Evolutionary conservation across 352 stramenopile species (phyloP).

Genomic region (Phytopythium cucurbitacearum): DNA sequence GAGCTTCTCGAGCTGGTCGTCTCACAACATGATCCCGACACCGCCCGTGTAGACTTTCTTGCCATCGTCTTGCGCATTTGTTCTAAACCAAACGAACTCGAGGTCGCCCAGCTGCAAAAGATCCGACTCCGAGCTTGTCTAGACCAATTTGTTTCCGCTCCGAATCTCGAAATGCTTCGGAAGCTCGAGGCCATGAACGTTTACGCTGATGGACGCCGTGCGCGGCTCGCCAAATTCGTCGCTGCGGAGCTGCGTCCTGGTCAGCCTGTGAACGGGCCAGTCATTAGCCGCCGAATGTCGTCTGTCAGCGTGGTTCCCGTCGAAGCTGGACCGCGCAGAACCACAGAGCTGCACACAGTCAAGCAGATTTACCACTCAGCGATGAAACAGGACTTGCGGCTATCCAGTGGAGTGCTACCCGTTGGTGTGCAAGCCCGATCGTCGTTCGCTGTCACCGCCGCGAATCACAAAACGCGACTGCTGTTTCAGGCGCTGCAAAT

Average conservation of each 20-base stretch:
- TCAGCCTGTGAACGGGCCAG: background rate
- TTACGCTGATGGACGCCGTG: background rate
- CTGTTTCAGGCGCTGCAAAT: conserved; percentile 12
- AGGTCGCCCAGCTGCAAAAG: conserved; percentile 3
- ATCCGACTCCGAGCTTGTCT: conserved; percentile 4
- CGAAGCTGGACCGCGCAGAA: background rate
- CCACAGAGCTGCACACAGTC: background rate
- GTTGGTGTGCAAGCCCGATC: no score
- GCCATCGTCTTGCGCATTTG: conserved; percentile 6
- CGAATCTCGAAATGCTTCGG: background rate
- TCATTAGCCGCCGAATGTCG: background rate
- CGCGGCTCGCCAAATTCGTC: conserved; percentile 2
- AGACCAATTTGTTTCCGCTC: background rate
- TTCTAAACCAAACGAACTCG: background rate
- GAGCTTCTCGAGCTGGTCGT: conserved; percentile 3
- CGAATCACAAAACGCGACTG: conserved; percentile 4
- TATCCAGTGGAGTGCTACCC: background rate
- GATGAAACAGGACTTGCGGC: background rate
- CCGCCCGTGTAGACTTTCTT: background rate
- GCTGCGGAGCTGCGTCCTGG: background rate
- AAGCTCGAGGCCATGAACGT: conserved; percentile 1
- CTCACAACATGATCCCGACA: background rate
- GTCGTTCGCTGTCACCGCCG: background rate
- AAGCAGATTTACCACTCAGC: conserved; percentile 3
- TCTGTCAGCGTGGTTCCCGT: conserved; percentile 2